Evolutionary conservation across 306 rosid genomes (phyloP), one percentile per base, ranked within the genome.

Genomic region (Pyrus bretschneideri): DNA sequence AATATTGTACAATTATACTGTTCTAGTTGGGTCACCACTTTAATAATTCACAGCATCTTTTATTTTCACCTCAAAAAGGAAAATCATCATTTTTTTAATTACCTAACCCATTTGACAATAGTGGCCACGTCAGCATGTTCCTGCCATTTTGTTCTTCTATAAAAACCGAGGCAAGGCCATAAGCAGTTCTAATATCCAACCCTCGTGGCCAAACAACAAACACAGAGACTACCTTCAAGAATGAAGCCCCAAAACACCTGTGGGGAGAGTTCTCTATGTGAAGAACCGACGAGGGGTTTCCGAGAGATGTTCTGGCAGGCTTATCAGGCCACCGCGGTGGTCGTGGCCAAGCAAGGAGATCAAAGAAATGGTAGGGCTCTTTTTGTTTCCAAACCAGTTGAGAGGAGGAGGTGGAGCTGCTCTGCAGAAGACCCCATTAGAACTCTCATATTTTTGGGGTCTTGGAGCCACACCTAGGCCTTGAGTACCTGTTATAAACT

Each of bases 391-490:
- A 59, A 71, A 44, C 76, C 62, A 5, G 64, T 81, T 42, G 79
- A 81, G 79, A 83, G 86, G 81, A 84, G 45, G 12, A 9, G 86
- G 21, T 68, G 77, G 79, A 78, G 31, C 72, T 46, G 64, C 78
- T 67, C 42, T 14, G 72, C 81, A 22, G 90, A 86, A 81, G 90
- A 86, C 30, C 90, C 90, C 0, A 86, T 86, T 19, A 83, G 79
- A 76, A 83, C 87, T 61, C n/a, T 86, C 69, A 86, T 86, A 82
- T 83, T 86, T 77, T 76, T 86, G 77, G 90, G 90, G 25, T 79
- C 87, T 21, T 86, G 89, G 87, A 78, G 81, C 25, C 87, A 86
- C 71, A 86, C 89, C 18, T 86, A 69, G 40, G 12, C 77, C 25
- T 10, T 73, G 27, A 64, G 15, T 17, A 17, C 27, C 15, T 73